Conservation (phyloP, 2,329 filamentous ascomycete genomes). For the Claviceps paspali region DNA sequence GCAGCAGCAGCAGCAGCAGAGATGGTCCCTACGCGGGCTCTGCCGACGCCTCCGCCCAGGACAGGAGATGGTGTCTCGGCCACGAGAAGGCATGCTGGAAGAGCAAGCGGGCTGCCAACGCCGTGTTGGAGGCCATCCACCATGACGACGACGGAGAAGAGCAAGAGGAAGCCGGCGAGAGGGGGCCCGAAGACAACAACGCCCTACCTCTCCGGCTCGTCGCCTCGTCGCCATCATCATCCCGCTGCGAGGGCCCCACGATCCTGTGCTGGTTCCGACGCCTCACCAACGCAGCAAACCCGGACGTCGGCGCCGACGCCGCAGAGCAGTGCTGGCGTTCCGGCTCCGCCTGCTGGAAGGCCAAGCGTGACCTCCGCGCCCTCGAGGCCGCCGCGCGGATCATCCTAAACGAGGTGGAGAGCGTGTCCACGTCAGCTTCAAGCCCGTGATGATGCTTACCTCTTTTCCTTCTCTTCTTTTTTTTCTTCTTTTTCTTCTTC, state of each 20-base stretch:
- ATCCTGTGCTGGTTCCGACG: slow-evolving; percentile 5
- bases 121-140: slow-evolving; percentile 17
- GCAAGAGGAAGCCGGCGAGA: neutral
- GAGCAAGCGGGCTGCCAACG: slow-evolving; percentile 23
- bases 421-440: slow-evolving; percentile 8
- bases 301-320: slow-evolving; percentile 13
- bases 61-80: slow-evolving; percentile 9
- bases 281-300: slow-evolving; percentile 10
- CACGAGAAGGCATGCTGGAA: slow-evolving; percentile 17
- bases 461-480: no score
- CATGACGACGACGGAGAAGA: slow-evolving; percentile 2
- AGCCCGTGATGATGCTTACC: no score
- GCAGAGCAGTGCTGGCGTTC: slow-evolving; percentile 19
- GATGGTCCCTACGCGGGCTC: no score
- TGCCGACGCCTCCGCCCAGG: slow-evolving; percentile 11
- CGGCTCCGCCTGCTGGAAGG: slow-evolving; percentile 28
- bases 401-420: no score
- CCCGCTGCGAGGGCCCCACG: slow-evolving; percentile 3
- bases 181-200: slow-evolving; percentile 8
- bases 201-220: slow-evolving; percentile 14
- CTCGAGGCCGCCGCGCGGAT: slow-evolving; percentile 14
- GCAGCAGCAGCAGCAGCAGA: no score
- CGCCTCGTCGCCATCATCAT: slow-evolving; percentile 13
- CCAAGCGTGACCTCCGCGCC: slow-evolving; percentile 18
- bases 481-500: no score